Conservation (phyloP, 1,284 basidiomycete genomes). For the Heterobasidion occidentale region DNA sequence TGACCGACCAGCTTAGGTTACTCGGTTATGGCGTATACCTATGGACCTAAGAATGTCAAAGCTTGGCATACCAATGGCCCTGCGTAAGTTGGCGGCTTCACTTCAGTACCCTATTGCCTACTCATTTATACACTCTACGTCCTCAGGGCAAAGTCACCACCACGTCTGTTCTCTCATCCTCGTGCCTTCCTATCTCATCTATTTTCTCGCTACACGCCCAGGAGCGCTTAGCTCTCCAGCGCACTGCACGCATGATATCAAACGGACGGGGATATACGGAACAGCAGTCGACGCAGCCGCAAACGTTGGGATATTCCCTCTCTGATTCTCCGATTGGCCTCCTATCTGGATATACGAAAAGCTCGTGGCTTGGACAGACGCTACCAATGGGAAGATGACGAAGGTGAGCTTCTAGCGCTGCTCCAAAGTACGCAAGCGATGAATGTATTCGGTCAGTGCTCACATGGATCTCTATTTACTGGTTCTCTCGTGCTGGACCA, state of each 20-base stretch:
- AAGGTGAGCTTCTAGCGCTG: conserved; percentile 20
- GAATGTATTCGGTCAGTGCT: conserved; percentile 19
- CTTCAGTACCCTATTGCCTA: neutral
- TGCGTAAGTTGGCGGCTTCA: conserved; percentile 12
- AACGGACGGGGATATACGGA: conserved; percentile 21
- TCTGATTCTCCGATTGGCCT: conserved; percentile 52
- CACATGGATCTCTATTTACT: conserved; percentile 32
- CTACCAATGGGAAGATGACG: conserved; percentile 46
- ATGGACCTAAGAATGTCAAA: conserved; percentile 24
- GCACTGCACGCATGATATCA: conserved; percentile 10
- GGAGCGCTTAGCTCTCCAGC: conserved; percentile 17
- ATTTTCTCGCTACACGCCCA: conserved; percentile 16
- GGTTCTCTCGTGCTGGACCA: conserved; percentile 29
- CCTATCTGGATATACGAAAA: conserved; percentile 61
- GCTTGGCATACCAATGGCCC: conserved; percentile 29
- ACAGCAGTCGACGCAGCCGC: conserved; percentile 27
- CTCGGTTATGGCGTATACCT: conserved; percentile 19
- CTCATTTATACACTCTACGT: neutral
- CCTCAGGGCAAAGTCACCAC: conserved; percentile 5
- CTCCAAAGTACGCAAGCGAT: neutral
- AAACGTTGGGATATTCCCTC: conserved; percentile 36
- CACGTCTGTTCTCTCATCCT: conserved; percentile 16
- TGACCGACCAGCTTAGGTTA: conserved; percentile 18
- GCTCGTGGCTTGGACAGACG: conserved; percentile 40
- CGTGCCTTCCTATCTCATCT: conserved; percentile 18